A percentile compares a stretch with the other conserved stretches of the same genome.
Conservation (phyloP, 75 land plant species). For the Azolla pinnata region DNA sequence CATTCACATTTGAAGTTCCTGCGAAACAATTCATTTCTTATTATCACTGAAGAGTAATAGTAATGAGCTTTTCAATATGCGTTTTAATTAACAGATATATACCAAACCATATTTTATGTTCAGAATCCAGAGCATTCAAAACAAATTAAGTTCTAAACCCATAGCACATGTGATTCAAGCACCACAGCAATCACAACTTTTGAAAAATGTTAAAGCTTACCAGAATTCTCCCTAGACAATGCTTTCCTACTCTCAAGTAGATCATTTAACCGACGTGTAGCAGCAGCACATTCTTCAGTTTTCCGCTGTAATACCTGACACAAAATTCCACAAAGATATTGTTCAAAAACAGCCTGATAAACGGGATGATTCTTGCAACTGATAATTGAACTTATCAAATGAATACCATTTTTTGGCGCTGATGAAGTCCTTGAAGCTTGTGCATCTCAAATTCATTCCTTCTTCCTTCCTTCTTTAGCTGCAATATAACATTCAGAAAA, state of each 20-base stretch:
- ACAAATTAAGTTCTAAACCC: no score
- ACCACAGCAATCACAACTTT: not conserved
- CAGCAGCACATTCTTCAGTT: slow-evolving; percentile 89
- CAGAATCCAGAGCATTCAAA: no score
- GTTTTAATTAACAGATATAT: not conserved
- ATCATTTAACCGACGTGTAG: slow-evolving; percentile 82
- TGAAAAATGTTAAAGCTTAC: slow-evolving; percentile 4
- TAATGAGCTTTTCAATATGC: not conserved
- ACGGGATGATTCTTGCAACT: no score
- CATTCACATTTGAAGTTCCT: slow-evolving; percentile 31
- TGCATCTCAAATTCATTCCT: slow-evolving; percentile 98
- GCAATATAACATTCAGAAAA: slow-evolving; percentile 10
- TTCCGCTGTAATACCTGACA: slow-evolving; percentile 87
- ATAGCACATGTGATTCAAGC: not conserved
- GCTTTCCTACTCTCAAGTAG: slow-evolving; percentile 63
- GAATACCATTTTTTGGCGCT: slow-evolving; percentile 90
- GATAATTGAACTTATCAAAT: no score
- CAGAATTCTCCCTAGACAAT: slow-evolving; percentile 29
- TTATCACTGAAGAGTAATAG: not conserved
- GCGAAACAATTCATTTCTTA: not conserved
- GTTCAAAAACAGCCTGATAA: no score
- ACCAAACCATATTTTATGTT: no score
- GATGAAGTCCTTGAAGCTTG: slow-evolving; percentile 74
- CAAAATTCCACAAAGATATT: not conserved
- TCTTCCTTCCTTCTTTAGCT: slow-evolving; percentile 95